Evolutionary conservation across 139 green algal genomes (phyloP).

Genomic region (Coelastrella sp.): DNA sequence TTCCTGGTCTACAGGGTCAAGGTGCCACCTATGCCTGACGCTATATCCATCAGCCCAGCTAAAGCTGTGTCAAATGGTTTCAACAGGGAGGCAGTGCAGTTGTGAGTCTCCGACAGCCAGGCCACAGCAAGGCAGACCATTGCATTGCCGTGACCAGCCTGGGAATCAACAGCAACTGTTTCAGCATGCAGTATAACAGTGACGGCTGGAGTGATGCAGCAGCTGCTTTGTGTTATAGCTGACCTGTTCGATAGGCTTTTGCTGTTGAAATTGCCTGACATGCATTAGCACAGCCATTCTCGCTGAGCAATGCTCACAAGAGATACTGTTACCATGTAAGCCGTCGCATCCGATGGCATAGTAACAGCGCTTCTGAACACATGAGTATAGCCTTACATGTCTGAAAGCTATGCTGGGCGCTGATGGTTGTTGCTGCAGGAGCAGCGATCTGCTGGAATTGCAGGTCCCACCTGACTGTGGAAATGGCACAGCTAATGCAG

Average conservation of each 20-base stretch:
- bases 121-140: background rate
- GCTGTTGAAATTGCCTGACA: too few relatives aligned
- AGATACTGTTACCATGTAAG: too few relatives aligned
- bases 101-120: background rate
- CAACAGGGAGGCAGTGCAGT: background rate
- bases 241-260: too few relatives aligned
- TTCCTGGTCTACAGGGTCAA: background rate
- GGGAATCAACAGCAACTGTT: too few relatives aligned
- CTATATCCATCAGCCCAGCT: slow-evolving; percentile 39
- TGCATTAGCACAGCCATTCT: too few relatives aligned
- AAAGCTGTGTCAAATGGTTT: background rate
- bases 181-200: too few relatives aligned
- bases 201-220: too few relatives aligned
- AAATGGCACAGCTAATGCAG: slow-evolving; percentile 59
- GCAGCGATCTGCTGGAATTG: slow-evolving; percentile 63
- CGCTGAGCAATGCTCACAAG: too few relatives aligned
- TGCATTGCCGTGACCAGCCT: background rate
- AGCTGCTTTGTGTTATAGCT: too few relatives aligned
- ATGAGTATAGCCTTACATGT: background rate
- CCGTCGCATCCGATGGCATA: too few relatives aligned
- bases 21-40: slow-evolving; percentile 10
- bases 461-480: slow-evolving; percentile 76
- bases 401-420: background rate
- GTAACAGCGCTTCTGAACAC: too few relatives aligned
- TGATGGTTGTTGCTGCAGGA: slow-evolving; percentile 41